A percentile compares a stretch with the other conserved stretches of the same genome.
Conservation (phyloP, 371 early-diverging fungal genomes). For the Apophysomyces elegans region DNA sequence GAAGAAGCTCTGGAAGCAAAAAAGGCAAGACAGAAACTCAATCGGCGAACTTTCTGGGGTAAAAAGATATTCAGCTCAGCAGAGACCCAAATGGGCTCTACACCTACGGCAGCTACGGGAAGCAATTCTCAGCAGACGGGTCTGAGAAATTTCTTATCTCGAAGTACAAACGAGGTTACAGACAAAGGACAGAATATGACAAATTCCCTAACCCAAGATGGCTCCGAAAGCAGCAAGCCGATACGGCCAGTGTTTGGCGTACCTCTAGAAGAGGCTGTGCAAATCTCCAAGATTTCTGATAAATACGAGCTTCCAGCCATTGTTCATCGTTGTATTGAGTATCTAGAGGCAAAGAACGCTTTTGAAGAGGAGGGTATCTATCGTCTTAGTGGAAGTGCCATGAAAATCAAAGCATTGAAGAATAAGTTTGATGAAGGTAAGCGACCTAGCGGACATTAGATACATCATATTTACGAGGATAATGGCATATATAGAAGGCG, state of each 20-base stretch:
- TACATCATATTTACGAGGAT: background rate
- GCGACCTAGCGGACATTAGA: background rate
- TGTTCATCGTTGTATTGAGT: slow-evolving; percentile 85
- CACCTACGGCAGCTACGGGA: slow-evolving; percentile 2
- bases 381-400: slow-evolving; percentile 73
- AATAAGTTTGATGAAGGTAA: slow-evolving; percentile 63
- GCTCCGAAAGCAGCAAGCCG: slow-evolving; percentile 19
- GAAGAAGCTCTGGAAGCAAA: slow-evolving; percentile 10
- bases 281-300: slow-evolving; percentile 26
- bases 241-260: slow-evolving; percentile 57
- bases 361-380: slow-evolving; percentile 85
- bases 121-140: slow-evolving; percentile 9
- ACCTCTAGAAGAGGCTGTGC: slow-evolving; percentile 33
- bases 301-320: slow-evolving; percentile 68
- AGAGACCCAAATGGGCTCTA: slow-evolving; percentile 10
- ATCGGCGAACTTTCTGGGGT: slow-evolving; percentile 44
- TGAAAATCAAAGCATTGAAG: slow-evolving; percentile 61
- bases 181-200: background rate
- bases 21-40: slow-evolving; percentile 26
- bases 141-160: slow-evolving; percentile 29
- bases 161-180: slow-evolving; percentile 22
- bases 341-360: slow-evolving; percentile 74
- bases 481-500: slow-evolving; percentile 44
- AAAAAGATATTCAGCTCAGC: slow-evolving; percentile 26
- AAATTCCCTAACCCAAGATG: background rate